These are phyloP conservation scores for Talaromyces rugulosus DNA, from an alignment of 2,329 filamentous ascomycete genomes.

Conservation along the genomic window DNA sequence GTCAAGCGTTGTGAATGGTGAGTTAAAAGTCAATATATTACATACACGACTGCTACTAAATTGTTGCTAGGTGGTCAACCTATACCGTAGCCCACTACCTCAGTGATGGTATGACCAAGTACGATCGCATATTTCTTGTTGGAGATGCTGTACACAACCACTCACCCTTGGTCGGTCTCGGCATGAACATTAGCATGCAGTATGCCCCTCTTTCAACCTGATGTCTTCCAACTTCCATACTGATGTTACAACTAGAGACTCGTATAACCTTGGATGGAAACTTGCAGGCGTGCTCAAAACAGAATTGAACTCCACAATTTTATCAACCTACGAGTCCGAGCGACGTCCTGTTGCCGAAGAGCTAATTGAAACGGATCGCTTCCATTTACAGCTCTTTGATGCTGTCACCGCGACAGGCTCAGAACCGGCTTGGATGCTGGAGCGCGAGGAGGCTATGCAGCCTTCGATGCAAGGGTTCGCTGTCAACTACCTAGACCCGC, in stretches of 20 bases:
- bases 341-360: conserved; percentile 59
- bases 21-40: background rate
- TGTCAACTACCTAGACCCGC: background rate
- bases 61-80: conserved; percentile 63
- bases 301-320: conserved; percentile 34
- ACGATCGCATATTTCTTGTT: conserved; percentile 62
- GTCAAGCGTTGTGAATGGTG: conserved; percentile 3
- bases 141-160: conserved; percentile 57
- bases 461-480: background rate
- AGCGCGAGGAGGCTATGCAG: background rate
- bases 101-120: conserved; percentile 52
- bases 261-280: conserved; percentile 58
- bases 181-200: conserved; percentile 49
- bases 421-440: background rate
- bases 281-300: conserved; percentile 47
- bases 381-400: conserved; percentile 4
- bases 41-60: conserved; percentile 18
- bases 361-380: conserved; percentile 47
- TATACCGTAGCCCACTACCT: conserved; percentile 66
- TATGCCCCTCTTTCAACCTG: conserved; percentile 38
- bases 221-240: background rate
- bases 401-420: background rate
- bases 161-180: conserved; percentile 7
- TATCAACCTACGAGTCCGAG: conserved; percentile 52
- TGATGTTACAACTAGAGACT: conserved; percentile 15